These are phyloP conservation scores for Talaromyces sp. DNA, from an alignment of 2,329 filamentous ascomycete genomes.

Conservation along the genomic window DNA sequence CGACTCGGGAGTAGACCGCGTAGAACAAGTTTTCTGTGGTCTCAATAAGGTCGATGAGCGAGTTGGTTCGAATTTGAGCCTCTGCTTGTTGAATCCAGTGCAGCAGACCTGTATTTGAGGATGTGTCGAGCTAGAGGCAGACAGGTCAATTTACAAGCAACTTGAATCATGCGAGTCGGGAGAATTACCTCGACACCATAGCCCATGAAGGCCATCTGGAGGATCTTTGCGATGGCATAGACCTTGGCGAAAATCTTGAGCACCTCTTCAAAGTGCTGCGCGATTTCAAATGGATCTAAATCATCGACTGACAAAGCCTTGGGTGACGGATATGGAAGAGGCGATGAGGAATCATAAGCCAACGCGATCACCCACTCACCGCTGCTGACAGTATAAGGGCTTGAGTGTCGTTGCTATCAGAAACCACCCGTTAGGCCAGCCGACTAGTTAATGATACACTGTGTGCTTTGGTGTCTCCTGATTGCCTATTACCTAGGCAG, in stretches of 20 bases:
- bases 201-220: slow-evolving; percentile 33
- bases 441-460: too few species aligned
- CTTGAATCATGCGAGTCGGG: background rate
- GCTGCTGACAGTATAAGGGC: slow-evolving; percentile 35
- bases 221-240: slow-evolving; percentile 41
- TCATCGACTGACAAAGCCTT: slow-evolving; percentile 20
- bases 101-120: slow-evolving; percentile 29
- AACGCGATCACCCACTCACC: slow-evolving; percentile 30
- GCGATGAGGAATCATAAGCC: background rate
- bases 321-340: slow-evolving; percentile 9
- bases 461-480: too few species aligned
- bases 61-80: slow-evolving; percentile 28
- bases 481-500: too few species aligned
- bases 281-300: slow-evolving; percentile 17
- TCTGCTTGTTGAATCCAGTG: slow-evolving; percentile 37
- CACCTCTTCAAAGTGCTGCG: slow-evolving; percentile 31
- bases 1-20: slow-evolving; percentile 38
- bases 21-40: slow-evolving; percentile 42
- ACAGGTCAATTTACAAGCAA: too few species aligned
- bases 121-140: slow-evolving; percentile 31
- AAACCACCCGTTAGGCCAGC: too few species aligned
- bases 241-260: slow-evolving; percentile 36
- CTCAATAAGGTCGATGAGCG: slow-evolving; percentile 34
- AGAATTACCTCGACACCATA: slow-evolving; percentile 40
- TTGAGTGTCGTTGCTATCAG: slow-evolving; percentile 13